These are phyloP conservation scores for Pneumocystis jirovecii DNA, from an alignment of 1,139 yeast species.

Conservation along the genomic window DNA sequence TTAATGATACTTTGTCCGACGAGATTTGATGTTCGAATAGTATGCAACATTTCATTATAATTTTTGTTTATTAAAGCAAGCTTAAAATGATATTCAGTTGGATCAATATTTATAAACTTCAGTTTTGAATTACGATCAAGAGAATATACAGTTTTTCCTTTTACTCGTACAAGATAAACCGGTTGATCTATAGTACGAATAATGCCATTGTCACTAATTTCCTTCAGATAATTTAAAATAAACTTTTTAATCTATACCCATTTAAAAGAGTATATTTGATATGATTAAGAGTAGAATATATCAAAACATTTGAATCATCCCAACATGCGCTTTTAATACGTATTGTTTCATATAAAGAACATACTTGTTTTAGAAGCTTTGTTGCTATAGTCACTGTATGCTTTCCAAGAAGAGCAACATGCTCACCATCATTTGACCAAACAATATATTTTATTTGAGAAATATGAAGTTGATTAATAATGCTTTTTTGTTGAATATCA, in stretches of 20 bases:
- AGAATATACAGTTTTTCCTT: conserved; percentile 59
- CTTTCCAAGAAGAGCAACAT: conserved; percentile 77
- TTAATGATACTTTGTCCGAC: conserved; percentile 97
- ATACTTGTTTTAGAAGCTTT: conserved; percentile 59
- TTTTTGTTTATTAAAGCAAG: conserved; percentile 79
- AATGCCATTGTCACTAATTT: conserved; percentile 56
- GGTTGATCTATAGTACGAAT: conserved; percentile 85
- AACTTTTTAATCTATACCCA: conserved; percentile 29
- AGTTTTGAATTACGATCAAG: conserved; percentile 77
- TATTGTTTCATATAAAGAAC: conserved; percentile 90
- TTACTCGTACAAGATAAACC: conserved; percentile 62
- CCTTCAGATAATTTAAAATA: neutral
- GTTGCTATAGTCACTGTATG: conserved; percentile 85
- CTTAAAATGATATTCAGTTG: conserved; percentile 94
- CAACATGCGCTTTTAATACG: conserved; percentile 95
- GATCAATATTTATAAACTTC: conserved; percentile 67
- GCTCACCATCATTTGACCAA: conserved; percentile 81
- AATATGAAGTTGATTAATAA: conserved; percentile 52
- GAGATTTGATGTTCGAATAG: conserved; percentile 73
- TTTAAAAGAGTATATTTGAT: conserved; percentile 83
- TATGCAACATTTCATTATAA: conserved; percentile 79
- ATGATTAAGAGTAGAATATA: conserved; percentile 89
- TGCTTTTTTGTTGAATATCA: conserved; percentile 87
- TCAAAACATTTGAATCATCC: conserved; percentile 86
- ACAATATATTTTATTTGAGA: conserved; percentile 74